Percentiles rank a stretch among this genome's conserved stretches.
phyloP scores from a whole-genome alignment of 2,329 filamentous ascomycete genomes.

The Falciphora oryzae region DNA sequence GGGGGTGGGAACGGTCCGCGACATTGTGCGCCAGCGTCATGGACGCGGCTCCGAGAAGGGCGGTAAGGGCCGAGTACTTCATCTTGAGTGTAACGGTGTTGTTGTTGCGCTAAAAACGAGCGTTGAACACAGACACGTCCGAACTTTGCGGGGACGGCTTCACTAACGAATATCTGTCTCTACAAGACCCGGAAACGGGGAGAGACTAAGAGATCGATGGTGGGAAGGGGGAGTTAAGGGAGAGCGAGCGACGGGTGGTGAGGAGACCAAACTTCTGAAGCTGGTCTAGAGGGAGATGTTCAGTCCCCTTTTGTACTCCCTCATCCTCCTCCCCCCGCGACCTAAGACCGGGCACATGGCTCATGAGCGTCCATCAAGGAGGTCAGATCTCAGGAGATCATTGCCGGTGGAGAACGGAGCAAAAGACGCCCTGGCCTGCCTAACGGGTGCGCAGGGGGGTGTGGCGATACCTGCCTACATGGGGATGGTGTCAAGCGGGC shows the following conservation, averaged over 20 bases:
- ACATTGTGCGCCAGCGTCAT: constrained; percentile 2
- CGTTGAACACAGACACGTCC: neutral
- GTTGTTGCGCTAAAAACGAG: neutral
- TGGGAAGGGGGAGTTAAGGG: neutral
- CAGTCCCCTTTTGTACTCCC: neutral
- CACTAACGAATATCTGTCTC: neutral
- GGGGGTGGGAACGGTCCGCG: neutral
- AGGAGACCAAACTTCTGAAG: neutral
- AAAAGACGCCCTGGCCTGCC: neutral
- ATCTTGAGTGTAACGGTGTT: neutral
- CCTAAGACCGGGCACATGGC: neutral
- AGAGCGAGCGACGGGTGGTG: neutral
- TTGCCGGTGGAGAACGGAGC: neutral
- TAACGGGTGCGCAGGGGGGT: neutral
- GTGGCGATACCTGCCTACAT: neutral
- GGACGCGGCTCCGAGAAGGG: constrained; percentile 14
- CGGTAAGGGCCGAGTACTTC: constrained; percentile 17
- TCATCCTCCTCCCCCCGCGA: neutral
- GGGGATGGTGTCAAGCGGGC: neutral
- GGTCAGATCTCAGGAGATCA: neutral
- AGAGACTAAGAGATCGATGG: neutral
- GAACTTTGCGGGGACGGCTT: neutral
- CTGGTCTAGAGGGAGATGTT: neutral
- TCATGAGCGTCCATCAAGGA: neutral
- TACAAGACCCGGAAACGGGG: neutral